Conservation (phyloP, 495 filamentous ascomycete genomes). For the Aspergillus haitiensis region DNA sequence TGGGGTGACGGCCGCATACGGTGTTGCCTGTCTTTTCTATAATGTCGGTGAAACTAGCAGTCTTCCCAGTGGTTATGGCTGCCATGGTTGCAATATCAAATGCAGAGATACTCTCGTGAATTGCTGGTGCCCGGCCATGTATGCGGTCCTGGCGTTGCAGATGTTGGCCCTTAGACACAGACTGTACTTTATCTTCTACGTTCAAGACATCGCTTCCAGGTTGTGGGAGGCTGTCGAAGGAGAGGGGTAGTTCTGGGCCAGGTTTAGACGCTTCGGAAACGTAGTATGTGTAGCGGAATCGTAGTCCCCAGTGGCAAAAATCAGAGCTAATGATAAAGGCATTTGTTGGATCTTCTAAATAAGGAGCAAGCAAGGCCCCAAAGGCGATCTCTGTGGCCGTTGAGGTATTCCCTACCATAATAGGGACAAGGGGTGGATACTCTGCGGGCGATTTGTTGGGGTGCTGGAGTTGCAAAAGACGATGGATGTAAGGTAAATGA, state of each 20-base stretch:
- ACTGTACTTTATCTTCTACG: constrained; percentile 29
- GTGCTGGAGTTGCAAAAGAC: constrained; percentile 57
- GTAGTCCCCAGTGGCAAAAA: constrained; percentile 93
- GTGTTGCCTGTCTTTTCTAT: constrained; percentile 80
- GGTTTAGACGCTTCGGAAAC: constrained; percentile 50
- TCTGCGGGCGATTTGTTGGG: constrained; percentile 39
- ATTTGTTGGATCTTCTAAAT: constrained; percentile 72
- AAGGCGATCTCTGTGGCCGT: constrained; percentile 64
- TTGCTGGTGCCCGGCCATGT: constrained; percentile 50
- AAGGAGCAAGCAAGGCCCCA: constrained; percentile 72
- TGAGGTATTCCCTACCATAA: constrained; percentile 80
- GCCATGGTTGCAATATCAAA: constrained; percentile 82
- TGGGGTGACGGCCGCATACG: constrained; percentile 93
- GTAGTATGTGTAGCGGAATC: constrained; percentile 87
- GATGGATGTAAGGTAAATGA: constrained; percentile 93
- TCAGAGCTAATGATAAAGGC: constrained; percentile 89
- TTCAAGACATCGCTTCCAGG: constrained; percentile 32
- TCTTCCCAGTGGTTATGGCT: constrained; percentile 72
- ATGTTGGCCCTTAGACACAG: constrained; percentile 38
- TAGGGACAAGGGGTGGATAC: constrained; percentile 78
- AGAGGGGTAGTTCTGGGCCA: constrained; percentile 43
- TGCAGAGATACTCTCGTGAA: constrained; percentile 80
- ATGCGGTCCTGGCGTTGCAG: constrained; percentile 45
- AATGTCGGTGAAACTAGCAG: constrained; percentile 65
- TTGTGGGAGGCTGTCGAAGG: constrained; percentile 42